Evolutionary conservation across 371 early-diverging fungal genomes (phyloP), one percentile per base, ranked within the genome.

Genomic region (Lichtheimia ornata): DNA sequence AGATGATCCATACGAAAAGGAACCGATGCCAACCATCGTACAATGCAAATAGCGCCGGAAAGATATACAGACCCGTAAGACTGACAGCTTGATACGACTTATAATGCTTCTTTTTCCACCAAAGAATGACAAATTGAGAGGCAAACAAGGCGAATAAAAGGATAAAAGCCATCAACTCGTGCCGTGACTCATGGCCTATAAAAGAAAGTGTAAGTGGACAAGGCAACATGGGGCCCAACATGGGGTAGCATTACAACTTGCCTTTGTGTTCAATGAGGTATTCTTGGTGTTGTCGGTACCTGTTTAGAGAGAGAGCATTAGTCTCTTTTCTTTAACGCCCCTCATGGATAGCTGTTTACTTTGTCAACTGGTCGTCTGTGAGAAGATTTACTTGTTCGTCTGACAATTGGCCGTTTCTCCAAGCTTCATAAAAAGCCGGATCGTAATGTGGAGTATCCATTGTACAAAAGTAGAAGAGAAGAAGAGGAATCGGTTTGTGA

Each of bases 71-170:
- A 0, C 95, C 93, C 20, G 84, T 63, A 5, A 92, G 73, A 35
- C 89, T 89, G 30, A 88, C 84, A 11, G 82, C 66, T 65, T 93
- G 88, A 71, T 88, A 95, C n/a, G 92, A 91, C 4, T 73, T 69
- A 56, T 84, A 83, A 63, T 92, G 91, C 52, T 83, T 82, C 65
- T 85, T 85, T 65, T 92, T 92, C 95, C 95, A 94, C 45, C 76
- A 77, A 13, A 91, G 66, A 66, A 94, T 82, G 7, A 86, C 59
- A 51, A 92, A 82, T 69, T 94, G 95, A 53, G 87, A 88, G 20
- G 82, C 79, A 60, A 93, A 76, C 27, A 94, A 71, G 13, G 86
- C 72, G 59, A 77, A 78, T 22, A 94, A 63, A 27, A 94, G 79
- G 63, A 94, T 93, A 59, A 92, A 57, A 9, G 88, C 88, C 95